Evolutionary conservation across 2,329 filamentous ascomycete genomes (phyloP).

Genomic region (Colletotrichum sp.): DNA sequence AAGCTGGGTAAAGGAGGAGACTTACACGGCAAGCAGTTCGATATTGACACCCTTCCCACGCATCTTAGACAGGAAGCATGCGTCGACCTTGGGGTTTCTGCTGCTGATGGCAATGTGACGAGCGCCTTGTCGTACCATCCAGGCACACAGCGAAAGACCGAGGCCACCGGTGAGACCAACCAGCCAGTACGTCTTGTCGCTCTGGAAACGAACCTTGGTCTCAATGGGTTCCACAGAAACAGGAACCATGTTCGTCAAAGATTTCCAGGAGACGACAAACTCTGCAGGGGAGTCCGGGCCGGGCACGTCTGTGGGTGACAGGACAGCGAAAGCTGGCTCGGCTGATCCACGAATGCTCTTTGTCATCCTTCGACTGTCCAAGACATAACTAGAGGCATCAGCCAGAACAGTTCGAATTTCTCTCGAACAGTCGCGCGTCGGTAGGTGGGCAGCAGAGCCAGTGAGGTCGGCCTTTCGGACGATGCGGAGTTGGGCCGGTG

Average conservation of each 20-base stretch:
- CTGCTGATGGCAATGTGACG: constrained; percentile 37
- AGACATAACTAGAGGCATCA: neutral
- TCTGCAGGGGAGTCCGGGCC: neutral
- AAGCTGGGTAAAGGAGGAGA: neutral
- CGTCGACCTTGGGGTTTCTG: constrained; percentile 31
- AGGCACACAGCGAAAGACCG: constrained; percentile 37
- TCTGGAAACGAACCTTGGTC: neutral
- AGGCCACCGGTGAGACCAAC: constrained; percentile 33
- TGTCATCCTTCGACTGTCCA: neutral
- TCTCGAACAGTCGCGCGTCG: neutral
- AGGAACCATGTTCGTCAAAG: neutral
- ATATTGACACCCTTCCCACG: constrained; percentile 33
- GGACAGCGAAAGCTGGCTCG: neutral
- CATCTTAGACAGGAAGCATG: constrained; percentile 22
- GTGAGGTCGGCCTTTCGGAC: neutral
- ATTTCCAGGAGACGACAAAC: neutral
- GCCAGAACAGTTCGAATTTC: neutral
- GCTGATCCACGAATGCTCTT: neutral
- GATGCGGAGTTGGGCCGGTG: neutral
- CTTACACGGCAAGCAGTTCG: constrained; percentile 27
- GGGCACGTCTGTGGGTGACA: neutral
- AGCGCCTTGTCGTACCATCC: constrained; percentile 38
- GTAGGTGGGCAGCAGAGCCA: neutral
- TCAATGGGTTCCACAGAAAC: neutral
- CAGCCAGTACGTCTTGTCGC: constrained; percentile 32